phyloP scores from a whole-genome alignment of 2,329 filamentous ascomycete species.

The Talaromyces sp. region DNA sequence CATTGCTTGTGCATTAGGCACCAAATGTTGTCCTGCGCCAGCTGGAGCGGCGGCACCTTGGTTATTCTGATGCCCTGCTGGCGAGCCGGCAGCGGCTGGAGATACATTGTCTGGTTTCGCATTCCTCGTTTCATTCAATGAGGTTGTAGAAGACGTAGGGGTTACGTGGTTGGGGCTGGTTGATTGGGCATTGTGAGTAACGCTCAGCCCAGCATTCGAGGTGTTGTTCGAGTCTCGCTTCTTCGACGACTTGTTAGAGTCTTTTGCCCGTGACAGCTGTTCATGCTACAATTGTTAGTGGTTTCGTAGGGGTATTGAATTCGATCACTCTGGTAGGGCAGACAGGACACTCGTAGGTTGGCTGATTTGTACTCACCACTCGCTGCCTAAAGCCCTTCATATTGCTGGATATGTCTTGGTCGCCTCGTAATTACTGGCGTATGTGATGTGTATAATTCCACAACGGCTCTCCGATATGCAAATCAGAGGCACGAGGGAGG shows the following conservation, averaged over 20 bases:
- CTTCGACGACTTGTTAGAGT: conserved; percentile 73
- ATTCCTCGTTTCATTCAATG: conserved; percentile 78
- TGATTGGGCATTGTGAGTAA: conserved; percentile 48
- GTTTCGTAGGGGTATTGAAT: conserved; percentile 3
- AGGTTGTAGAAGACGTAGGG: conserved; percentile 83
- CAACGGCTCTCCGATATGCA: conserved; percentile 34
- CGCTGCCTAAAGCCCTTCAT: conserved; percentile 98
- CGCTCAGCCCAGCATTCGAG: conserved; percentile 53
- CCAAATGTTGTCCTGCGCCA: conserved; percentile 37
- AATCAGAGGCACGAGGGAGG: conserved; percentile 29
- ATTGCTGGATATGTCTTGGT: conserved; percentile 41
- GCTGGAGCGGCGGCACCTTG: conserved; percentile 29
- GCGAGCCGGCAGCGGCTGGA: conserved; percentile 31
- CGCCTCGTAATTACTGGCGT: background rate
- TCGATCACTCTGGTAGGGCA: background rate
- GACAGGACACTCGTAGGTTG: background rate
- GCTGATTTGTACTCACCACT: conserved; percentile 67
- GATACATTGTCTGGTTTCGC: conserved; percentile 58
- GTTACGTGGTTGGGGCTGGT: conserved; percentile 64
- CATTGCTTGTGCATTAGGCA: conserved; percentile 30
- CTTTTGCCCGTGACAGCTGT: conserved; percentile 90
- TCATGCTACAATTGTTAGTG: conserved; percentile 59
- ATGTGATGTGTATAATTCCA: conserved; percentile 17
- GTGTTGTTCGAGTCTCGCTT: conserved; percentile 74
- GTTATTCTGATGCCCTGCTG: conserved; percentile 25